Conservation (phyloP, 2,329 filamentous ascomycete species). For the Waltergamsia citrina region DNA sequence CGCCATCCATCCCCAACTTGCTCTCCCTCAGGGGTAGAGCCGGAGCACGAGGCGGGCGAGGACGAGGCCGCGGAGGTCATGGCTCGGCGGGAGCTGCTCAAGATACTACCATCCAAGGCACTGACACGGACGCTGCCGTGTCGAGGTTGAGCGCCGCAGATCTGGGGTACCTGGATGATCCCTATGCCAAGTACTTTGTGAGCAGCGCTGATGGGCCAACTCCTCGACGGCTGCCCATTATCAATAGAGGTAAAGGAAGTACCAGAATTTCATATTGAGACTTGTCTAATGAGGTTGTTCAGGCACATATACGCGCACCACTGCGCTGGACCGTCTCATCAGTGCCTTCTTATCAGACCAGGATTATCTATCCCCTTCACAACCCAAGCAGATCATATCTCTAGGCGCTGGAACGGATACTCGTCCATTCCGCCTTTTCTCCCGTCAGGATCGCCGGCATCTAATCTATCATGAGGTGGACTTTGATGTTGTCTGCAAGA, state of each 20-base stretch:
- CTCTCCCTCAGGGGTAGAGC: constrained; percentile 43
- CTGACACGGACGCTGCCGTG: constrained; percentile 83
- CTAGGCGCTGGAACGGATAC: constrained; percentile 93
- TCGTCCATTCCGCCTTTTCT: constrained; percentile 67
- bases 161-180: constrained; percentile 75
- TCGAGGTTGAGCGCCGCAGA: constrained; percentile 84
- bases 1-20: constrained; percentile 70
- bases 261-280: too few species aligned
- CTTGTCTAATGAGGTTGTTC: constrained; percentile 6
- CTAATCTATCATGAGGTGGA: constrained; percentile 89
- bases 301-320: constrained; percentile 91
- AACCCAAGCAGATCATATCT: constrained; percentile 70
- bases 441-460: constrained; percentile 22
- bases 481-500: constrained; percentile 63
- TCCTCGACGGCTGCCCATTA: constrained; percentile 71
- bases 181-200: constrained; percentile 65
- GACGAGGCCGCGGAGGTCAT: constrained; percentile 27
- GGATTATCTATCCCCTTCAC: constrained; percentile 6
- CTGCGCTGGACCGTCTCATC: constrained; percentile 71
- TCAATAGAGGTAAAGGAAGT: constrained; percentile 93
- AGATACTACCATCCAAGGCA: constrained; percentile 75
- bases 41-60: constrained; percentile 27
- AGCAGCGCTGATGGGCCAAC: constrained; percentile 32
- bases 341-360: constrained; percentile 52
- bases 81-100: constrained; percentile 29